Evolutionary conservation across 768 basidiomycete species (phyloP), one percentile per base, ranked within the genome.

Genomic region (Scleroderma bovista): DNA sequence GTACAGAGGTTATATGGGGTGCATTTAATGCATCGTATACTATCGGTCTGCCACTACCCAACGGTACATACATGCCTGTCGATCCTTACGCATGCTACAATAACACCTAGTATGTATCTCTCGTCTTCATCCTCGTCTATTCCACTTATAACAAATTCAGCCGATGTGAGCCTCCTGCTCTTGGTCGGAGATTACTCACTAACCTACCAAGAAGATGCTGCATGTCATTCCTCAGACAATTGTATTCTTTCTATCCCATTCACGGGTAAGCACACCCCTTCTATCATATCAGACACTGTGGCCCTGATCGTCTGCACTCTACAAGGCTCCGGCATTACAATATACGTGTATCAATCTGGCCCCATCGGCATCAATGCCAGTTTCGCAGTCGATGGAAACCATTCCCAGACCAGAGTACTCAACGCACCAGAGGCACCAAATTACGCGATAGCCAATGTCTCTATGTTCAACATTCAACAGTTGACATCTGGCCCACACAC

Each of bases 381-480:
- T 42, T 54, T 62, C 38, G 51, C 51, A 12, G 22, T 60, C 26
- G 60, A 62, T 10, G 51, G 37, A 1, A 40, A 32, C 11, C 11
- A 52, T 19, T 22, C 49, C 26, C 33, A 52, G 45, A 57, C 58
- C 10, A 60, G 50, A 12, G 54, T 54, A 5, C 47, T 62, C 10
- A 49, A 36, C 8, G 57, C 60, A 31, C 55, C 57, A 31, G 52
- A 58, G 13, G 54, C 48, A 3, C 60, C 56, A 10, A 44, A 41
- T 9, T 60, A 61, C 20, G 20, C 57, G 39, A 54, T 55, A 6
- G 51, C 56, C 44, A 60, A 62, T 9, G 60, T 59, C 16, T 53
- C 56, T 39, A 62, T 62, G 58, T 62, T 62, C 37, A 20, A 56
- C 48, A 44, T 60, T n/a, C 60, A 57, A n/a, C 51, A 53, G 42